Evolutionary conservation across 2,329 filamentous ascomycete genomes (phyloP), one percentile per base, ranked within the genome.

Genomic region (Arthroderma uncinatum): DNA sequence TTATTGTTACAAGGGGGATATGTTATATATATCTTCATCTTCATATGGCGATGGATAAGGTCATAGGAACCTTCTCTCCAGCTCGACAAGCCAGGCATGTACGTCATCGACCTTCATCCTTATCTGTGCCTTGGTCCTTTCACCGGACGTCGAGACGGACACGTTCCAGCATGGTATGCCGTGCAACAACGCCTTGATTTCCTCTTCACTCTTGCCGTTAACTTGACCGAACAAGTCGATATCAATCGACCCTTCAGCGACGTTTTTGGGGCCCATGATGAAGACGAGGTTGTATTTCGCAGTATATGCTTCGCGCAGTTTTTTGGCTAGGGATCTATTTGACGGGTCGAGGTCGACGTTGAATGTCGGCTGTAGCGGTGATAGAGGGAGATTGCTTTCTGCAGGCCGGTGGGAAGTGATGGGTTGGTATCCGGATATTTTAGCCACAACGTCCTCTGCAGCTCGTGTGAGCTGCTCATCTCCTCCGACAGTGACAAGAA

Each of bases 241-340:
- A 19, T 69, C 70, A 37, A 90, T 74, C 14, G 76, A 79, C 42
- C 77, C 76, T 9, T 74, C 76, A 14, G 75, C 72, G 4, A 87
- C 70, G 63, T 91, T 83, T 57, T 78, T 78, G 30, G 82, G 76
- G 0, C 90, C 90, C 9, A 93, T 75, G 1, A 90, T 82, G 33
- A 89, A 78, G 55, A 93, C 82, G 57, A 87, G 76, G 55, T 86
- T 83, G 68, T 91, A 93, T 40, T 84, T 84, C 70, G 83, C 85
- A 52, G 72, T 68, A 62, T 81, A 84, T n/a, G 89, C 89, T 66
- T 87, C 82, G 33, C 79, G 78, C 21, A 89, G 78, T 70, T 93
- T 94, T 66, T 83, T 81, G 1, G 78, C 77, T 7, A 94, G 69
- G 0, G 80, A 77, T 54, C 82, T 79, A 12, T 78, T 74, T 55